Evolutionary conservation across 805 yeast species (phyloP), one percentile per base, ranked within the genome.

Genomic region (Metschnikowia henanensis): DNA sequence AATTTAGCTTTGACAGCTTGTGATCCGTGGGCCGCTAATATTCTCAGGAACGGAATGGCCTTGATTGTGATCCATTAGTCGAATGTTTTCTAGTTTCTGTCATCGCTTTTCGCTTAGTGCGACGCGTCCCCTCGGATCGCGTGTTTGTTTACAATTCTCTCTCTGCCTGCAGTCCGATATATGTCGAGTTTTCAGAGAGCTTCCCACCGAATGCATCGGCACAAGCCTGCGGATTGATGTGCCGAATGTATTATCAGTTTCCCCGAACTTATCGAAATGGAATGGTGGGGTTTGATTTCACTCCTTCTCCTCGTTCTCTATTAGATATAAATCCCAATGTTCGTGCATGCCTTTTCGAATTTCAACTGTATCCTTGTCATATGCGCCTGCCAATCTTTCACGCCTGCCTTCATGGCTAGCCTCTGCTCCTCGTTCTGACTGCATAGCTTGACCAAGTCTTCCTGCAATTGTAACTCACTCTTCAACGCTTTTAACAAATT

Each of bases 361-460:
- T 46, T 43, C 7, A 12, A 23, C 17, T 44, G 37, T 6, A 49
- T 38, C 12, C 30, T 19, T 4, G 39, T 25, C 26, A 45, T 23
- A 10, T 49, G 52, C 4, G 18, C 23, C 15, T 40, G 23, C 65
- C 65, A 61, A 25, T 60, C 64, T 1, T 41, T 37, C 6, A 60
- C 41, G 0, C 61, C 61, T 4, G 32, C 39, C n/a, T n/a, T 21
- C 18, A 37, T 16, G 7, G 28, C 4, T 0, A 9, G 12, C 12
- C 10, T 15, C 13, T 29, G 17, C 19, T 23, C 12, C 12, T 29
- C 30, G 6, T 28, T 32, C 19, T 23, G 18, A 8, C 13, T 33
- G 31, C 34, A 48, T 17, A 29, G 47, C 31, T 37, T 50, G 46
- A 18, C 44, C 41, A 38, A 30, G 36, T n/a, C 33, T 20, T 40